Evolutionary conservation across 495 filamentous ascomycete genomes (phyloP).

Genomic region (Glonium stellatum): DNA sequence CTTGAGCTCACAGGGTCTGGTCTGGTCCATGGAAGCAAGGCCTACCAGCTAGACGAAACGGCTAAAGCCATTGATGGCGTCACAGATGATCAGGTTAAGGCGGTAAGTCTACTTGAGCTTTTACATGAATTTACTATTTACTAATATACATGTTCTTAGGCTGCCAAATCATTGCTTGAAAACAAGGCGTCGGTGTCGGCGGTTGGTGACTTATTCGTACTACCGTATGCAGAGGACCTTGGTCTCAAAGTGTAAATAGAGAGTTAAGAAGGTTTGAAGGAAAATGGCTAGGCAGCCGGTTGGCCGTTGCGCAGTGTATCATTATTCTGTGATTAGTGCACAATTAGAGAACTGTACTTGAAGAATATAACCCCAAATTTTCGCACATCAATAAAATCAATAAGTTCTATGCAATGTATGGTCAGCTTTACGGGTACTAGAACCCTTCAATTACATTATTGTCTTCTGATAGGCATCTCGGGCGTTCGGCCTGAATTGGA

Average conservation of each 20-base stretch:
- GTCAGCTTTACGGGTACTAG: too few relatives aligned
- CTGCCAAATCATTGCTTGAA: slow-evolving; percentile 74
- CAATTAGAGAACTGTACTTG: slow-evolving; percentile 20
- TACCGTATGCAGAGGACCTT: slow-evolving; percentile 90
- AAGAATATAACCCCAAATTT: slow-evolving; percentile 16
- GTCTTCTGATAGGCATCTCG: background rate
- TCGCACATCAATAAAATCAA: background rate
- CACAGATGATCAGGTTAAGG: slow-evolving; percentile 74
- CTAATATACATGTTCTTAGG: slow-evolving; percentile 45
- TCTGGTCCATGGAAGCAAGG: slow-evolving; percentile 70
- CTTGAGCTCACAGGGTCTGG: slow-evolving; percentile 68
- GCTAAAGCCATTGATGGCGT: slow-evolving; percentile 74
- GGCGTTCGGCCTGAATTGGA: background rate
- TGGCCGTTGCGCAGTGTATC: slow-evolving; percentile 18
- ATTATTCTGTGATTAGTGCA: slow-evolving; percentile 30
- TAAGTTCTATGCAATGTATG: background rate
- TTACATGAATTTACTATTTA: slow-evolving; percentile 10
- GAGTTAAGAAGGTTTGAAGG: background rate
- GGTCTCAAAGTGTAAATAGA: slow-evolving; percentile 79
- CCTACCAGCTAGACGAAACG: slow-evolving; percentile 78
- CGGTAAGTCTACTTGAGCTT: slow-evolving; percentile 54
- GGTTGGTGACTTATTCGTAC: slow-evolving; percentile 78
- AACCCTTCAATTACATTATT: background rate
- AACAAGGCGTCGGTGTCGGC: slow-evolving; percentile 81
- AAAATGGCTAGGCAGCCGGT: slow-evolving; percentile 5